Base-by-base conservation (phyloP, 1,284 basidiomycete species). In the Malassezia vespertilionis region DNA sequence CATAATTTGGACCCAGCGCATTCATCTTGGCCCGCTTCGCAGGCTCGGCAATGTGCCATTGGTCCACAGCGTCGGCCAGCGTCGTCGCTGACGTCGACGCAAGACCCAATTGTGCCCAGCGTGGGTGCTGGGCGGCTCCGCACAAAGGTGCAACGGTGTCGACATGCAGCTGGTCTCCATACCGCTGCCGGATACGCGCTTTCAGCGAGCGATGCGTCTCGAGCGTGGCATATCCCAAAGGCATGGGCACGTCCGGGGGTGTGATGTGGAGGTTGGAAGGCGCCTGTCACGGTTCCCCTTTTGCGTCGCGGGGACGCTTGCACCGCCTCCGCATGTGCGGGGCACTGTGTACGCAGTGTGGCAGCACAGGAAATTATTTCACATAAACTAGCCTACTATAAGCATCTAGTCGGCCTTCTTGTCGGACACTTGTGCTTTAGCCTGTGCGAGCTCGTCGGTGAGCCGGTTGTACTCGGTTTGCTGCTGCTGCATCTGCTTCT, bases 361-460 rank as follows among this genome's bases (percentile, higher is more conserved):
- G 26, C n/a, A n/a, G n/a, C n/a, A n/a, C n/a, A n/a, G n/a, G n/a
- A n/a, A n/a, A 28, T 28, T 28, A 28, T 12, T 7, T 7, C 26
- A 28, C 8, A 8, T 7, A 28, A 28, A 28, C 26, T 28, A 28
- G 26, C 8, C 7, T 8, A 28, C 26, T 28, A 28, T 28, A 12
- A 8, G 26, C 10, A 28, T 27, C 33, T 50, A 50, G 30, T 50
- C 47, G 17, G 15, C 28, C 52, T 58, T 58, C 58, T 64, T 69
- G 50, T 55, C 56, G 15, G 58, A 61, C 21, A 50, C 51, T 42
- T 44, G 46, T 33, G 63, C 58, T 33, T 78, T 53, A 0, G 79
- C 72, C 74, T 91, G 49, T 43, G 56, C 55, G 9, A 69, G 60
- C 45, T 69, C 65, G 42, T 69, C 66, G 15, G 60, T 56, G 42